Evolutionary conservation across 2,329 filamentous ascomycete species (phyloP).

Genomic region (Pseudogymnoascus sp.): DNA sequence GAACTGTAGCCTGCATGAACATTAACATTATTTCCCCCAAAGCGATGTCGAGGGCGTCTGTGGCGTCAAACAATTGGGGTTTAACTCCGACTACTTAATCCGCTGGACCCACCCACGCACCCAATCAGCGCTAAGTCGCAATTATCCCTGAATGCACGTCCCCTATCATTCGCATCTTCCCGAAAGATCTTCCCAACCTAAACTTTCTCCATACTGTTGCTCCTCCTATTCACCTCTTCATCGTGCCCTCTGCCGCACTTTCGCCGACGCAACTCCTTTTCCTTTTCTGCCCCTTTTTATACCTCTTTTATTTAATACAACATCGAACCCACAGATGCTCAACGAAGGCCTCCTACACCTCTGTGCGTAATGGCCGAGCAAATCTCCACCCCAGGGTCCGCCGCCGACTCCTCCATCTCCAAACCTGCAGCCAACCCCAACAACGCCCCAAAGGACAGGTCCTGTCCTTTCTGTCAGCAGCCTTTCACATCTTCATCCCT

Average conservation of each 20-base stretch:
- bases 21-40: conserved; percentile 1
- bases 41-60: neutral
- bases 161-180: conserved; percentile 9
- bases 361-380: conserved; percentile 25
- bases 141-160: conserved; percentile 8
- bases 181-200: conserved; percentile 8
- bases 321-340: neutral
- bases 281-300: neutral
- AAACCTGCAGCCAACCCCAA: neutral
- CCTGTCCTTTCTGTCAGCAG: conserved; percentile 80
- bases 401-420: conserved; percentile 22
- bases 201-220: conserved; percentile 3
- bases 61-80: conserved; percentile 3
- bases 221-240: conserved; percentile 5
- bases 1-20: neutral
- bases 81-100: conserved; percentile 3
- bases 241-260: neutral
- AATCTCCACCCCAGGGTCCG: conserved; percentile 27
- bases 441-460: conserved; percentile 63
- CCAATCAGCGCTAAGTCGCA: conserved; percentile 4
- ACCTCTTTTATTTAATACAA: neutral
- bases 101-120: neutral
- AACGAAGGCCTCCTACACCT: conserved; percentile 1
- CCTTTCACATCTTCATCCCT: conserved; percentile 89
- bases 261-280: neutral